Base-by-base conservation (phyloP, 2,329 filamentous ascomycete species). In the Penicillium expansum region DNA sequence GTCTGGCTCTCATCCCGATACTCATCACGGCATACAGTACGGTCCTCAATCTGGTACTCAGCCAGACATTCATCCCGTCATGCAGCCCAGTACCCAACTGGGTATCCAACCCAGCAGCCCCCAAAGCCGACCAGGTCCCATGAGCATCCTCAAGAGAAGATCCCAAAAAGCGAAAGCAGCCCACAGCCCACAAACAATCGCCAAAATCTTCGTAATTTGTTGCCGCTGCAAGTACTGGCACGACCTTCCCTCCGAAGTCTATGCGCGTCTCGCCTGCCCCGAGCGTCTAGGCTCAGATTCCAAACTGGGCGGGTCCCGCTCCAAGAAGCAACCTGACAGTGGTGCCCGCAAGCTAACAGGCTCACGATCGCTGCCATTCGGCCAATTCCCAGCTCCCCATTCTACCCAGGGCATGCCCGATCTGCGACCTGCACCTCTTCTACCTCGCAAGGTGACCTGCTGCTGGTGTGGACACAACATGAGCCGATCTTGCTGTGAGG, bases 381-480 rank as follows among this genome's bases (percentile, higher is more conserved):
- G 50, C 8, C 27, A 52, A 37, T 48, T 29, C 20, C 44, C 30
- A 38, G 16, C 48, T 24, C 39, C 39, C 16, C 39, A 18, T 54
- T 27, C 49, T 58, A 48, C 42, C 20, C 32, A 52, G n/a, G 57
- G 20, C 41, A 56, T 44, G n/a, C 2, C 55, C 37, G 57, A 51
- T 53, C 33, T 61, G 14, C 54, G 45, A 14, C 62, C 61, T 30
- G 53, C 53, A 9, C 56, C 59, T 20, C 43, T 47, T n/a, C 44
- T 54, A 24, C 53, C 64, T 10, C 62, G 62, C 57, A 85, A 61
- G 83, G 81, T 56, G 10, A 52, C 54, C 30, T 90, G 87, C 69
- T 86, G 86, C 9, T 90, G 88, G 88, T 91, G 88, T 69, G 78
- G 78, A 42, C 88, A 91, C 74, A 82, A 82, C 48, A 90, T 91